Percentiles rank a stretch among this genome's conserved stretches.
Evolutionary conservation across 1,284 basidiomycete species (phyloP).

Genomic region (Ganoderma lucidum): DNA sequence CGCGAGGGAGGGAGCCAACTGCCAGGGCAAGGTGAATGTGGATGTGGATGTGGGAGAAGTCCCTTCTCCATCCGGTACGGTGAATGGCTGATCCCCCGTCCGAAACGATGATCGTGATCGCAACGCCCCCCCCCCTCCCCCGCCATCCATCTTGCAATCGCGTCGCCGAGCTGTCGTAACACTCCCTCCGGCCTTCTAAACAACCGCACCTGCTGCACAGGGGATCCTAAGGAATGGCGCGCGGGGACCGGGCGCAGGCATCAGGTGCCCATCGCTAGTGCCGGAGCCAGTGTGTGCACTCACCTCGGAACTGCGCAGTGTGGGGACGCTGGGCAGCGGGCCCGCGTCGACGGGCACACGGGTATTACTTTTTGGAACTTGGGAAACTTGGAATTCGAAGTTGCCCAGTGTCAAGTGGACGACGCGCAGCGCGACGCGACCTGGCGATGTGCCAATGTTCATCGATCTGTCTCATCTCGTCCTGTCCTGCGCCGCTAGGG

Average conservation of each 20-base stretch:
- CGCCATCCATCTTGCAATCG: background rate
- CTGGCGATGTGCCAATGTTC: background rate
- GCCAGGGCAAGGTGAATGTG: background rate
- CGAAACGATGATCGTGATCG: background rate
- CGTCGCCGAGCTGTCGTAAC: slow-evolving; percentile 2
- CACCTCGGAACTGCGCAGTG: background rate
- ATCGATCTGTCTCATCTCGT: background rate
- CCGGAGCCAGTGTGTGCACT: background rate
- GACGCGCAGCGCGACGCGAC: background rate
- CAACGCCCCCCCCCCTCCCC: background rate
- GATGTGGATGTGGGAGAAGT: background rate
- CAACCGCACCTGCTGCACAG: background rate
- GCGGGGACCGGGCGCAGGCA: background rate
- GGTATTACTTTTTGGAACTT: background rate
- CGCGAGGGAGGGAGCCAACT: background rate
- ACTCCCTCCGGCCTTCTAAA: background rate
- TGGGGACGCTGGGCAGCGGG: slow-evolving; percentile 1
- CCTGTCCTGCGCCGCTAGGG: background rate
- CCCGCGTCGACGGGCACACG: background rate
- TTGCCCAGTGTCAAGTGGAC: background rate
- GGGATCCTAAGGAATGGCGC: background rate
- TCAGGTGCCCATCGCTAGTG: background rate
- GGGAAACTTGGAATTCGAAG: background rate
- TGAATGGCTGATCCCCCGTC: background rate
- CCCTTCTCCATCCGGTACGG: background rate